These are phyloP conservation scores for Kurtzmaniella cleridarum DNA, from an alignment of 805 yeast species.

Conservation along the genomic window DNA sequence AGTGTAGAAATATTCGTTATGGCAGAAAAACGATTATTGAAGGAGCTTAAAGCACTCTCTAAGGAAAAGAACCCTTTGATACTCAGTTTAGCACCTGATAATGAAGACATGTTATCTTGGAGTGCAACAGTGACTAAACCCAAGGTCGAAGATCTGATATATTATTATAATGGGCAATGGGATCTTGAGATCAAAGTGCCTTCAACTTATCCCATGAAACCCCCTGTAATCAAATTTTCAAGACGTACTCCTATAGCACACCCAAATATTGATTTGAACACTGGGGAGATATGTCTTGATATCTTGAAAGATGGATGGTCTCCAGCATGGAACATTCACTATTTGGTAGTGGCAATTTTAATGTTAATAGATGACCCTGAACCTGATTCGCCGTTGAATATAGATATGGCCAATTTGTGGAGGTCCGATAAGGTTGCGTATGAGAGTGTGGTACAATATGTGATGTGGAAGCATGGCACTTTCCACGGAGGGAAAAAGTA, in stretches of 20 bases:
- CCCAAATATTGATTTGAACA: constrained; percentile 34
- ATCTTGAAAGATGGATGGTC: constrained; percentile 62
- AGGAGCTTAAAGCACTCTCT: constrained; percentile 30
- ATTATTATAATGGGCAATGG: constrained; percentile 48
- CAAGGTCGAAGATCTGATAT: constrained; percentile 38
- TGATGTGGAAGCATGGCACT: constrained; percentile 34
- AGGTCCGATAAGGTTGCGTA: constrained; percentile 38
- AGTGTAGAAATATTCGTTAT: too few species aligned
- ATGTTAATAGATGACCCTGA: constrained; percentile 59
- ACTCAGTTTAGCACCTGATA: constrained; percentile 39
- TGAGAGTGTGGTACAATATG: constrained; percentile 35
- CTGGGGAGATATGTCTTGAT: constrained; percentile 71
- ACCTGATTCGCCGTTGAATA: constrained; percentile 65
- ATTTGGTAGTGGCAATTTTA: constrained; percentile 52
- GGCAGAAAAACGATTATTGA: constrained; percentile 38
- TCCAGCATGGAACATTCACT: constrained; percentile 65
- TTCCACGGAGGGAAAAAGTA: constrained; percentile 10
- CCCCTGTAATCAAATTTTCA: constrained; percentile 51
- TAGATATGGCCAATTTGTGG: constrained; percentile 60
- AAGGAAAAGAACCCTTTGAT: constrained; percentile 36
- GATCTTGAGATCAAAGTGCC: constrained; percentile 42
- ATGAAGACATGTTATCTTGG: constrained; percentile 48
- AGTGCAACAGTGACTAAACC: constrained; percentile 48
- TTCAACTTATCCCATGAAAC: constrained; percentile 48
- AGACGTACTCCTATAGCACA: constrained; percentile 34